Base-by-base conservation (phyloP, 1,284 basidiomycete species). In the Hortiboletus rubellus region DNA sequence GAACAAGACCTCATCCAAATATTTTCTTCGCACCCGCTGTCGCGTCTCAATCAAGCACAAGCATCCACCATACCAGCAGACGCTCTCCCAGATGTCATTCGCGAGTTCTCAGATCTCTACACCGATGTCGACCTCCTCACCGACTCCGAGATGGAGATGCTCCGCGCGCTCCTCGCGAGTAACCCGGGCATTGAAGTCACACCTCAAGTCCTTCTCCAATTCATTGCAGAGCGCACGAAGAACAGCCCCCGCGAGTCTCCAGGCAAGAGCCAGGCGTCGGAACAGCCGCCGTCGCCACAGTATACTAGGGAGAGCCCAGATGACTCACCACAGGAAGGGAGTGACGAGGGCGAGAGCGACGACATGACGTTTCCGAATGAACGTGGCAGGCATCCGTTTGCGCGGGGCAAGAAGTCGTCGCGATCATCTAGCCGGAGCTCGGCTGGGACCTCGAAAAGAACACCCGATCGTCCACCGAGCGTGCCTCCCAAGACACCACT, bases 121-220 rank as follows among this genome's bases (percentile, higher is more conserved):
- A 76, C 82, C 59, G 80, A 83, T 9, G 76, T 79, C 31, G 79
- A 85, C 60, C 79, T 91, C 31, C 75, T 89, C 63, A 77, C 77
- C 14, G 74, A 77, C 22, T 77, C 82, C 27, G 89, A 91, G 70
- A 79, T 82, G 63, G 74, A 74, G 18, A 74, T 80, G 74, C 78
- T 91, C 57, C 79, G 80, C 40, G 59, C 72, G 12, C 72, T 91
- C 47, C 73, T 89, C 54, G 78, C 76, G 17, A 72, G 71, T 48
- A 85, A 86, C 64, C 86, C 85, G 0, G 85, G 79, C 22, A 76
- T 90, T 48, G 79, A 85, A 69, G 84, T 87, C 24, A 89, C 86
- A 1, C 87, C 89, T 0, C 76, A 82, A 52, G 78, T 87, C 17
- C 76, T 91, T 6, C 75, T 90, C 15, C 75, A 79, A 22, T 84